Conservation (phyloP, 257 asterid species). For the Fraxinus quadrangulata region DNA sequence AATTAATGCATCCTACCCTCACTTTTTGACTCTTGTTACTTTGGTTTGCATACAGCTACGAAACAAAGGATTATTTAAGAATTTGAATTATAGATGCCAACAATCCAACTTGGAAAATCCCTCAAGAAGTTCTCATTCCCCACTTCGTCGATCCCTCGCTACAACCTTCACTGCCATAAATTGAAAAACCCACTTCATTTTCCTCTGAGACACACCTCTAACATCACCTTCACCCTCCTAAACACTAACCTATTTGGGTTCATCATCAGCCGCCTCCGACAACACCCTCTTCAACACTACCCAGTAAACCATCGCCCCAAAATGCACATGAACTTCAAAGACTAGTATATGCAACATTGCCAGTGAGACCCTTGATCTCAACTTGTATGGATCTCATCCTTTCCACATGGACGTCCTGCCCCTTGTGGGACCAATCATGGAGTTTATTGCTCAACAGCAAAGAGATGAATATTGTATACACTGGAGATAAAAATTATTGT, state of each 20-base stretch:
- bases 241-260: slow-evolving; percentile 52
- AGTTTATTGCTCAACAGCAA: slow-evolving; percentile 74
- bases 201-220: slow-evolving; percentile 35
- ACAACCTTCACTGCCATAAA: slow-evolving; percentile 12
- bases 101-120: slow-evolving; percentile 52
- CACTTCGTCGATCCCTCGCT: slow-evolving; percentile 13
- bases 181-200: slow-evolving; percentile 6
- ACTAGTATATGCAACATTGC: slow-evolving; percentile 51
- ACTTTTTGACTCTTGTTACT: too few relatives aligned
- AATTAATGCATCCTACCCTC: too few relatives aligned
- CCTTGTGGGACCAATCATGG: slow-evolving; percentile 69
- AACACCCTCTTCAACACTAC: slow-evolving; percentile 43
- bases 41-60: slow-evolving; percentile 30
- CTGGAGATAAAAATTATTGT: slow-evolving; percentile 16
- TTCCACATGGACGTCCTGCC: slow-evolving; percentile 56
- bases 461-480: slow-evolving; percentile 77
- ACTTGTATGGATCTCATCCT: slow-evolving; percentile 38
- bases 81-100: slow-evolving; percentile 47
- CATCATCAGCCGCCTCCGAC: slow-evolving; percentile 46
- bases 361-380: slow-evolving; percentile 50
- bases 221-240: slow-evolving; percentile 45
- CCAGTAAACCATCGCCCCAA: slow-evolving; percentile 24
- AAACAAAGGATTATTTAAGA: slow-evolving; percentile 50
- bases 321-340: slow-evolving; percentile 31
- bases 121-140: slow-evolving; percentile 27